Base-by-base conservation (phyloP, 352 stramenopile genomes). In the Phytophthora podocarpi region DNA sequence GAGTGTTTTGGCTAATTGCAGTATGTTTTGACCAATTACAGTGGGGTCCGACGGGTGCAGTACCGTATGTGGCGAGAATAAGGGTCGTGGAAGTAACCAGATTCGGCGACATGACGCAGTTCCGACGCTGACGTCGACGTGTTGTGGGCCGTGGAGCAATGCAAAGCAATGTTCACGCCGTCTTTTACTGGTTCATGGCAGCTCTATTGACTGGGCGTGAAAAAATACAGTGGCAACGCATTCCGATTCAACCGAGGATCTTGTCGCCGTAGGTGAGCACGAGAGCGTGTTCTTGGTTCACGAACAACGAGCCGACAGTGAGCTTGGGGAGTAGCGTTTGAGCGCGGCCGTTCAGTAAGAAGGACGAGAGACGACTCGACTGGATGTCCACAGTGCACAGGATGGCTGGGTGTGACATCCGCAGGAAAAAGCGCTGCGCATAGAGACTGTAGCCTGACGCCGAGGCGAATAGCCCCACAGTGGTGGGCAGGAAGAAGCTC, bases 221-320 rank as follows among this genome's bases (percentile, higher is more conserved):
- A 40, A 34, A 35, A 36, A 49, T 45, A 47, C 35, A 49, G 21
- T 28, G 32, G 20, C 12, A n/a, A n/a, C 11, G 23, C 24, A 21
- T 41, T 45, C 7, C 37, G 39, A 5, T 61, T 68, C 31, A 72
- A 41, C 80, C 79, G 11, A 93, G 70, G 41, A 91, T 75, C 35
- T 72, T 63, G 55, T 88, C 70, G 23, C 80, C 82, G 63, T 93
- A 91, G 1, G 79, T 91, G 42, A 93, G 59, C 24, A 91, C 79
- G 24, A 93, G 79, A 34, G 74, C 67, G 52, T 90, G 82, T 49
- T 86, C 46, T 34, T 83, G 73, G 46, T 83, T 59, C 16, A 88
- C 58, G 49, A 92, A 94, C n/a, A 80, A 67, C 42, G 81, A 76
- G 37, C 70, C 85, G 18, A 86, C 69, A 0, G 75, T 80, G 47